Conservation (phyloP, 345 rosid species). For the Euphorbia pulcherrima region DNA sequence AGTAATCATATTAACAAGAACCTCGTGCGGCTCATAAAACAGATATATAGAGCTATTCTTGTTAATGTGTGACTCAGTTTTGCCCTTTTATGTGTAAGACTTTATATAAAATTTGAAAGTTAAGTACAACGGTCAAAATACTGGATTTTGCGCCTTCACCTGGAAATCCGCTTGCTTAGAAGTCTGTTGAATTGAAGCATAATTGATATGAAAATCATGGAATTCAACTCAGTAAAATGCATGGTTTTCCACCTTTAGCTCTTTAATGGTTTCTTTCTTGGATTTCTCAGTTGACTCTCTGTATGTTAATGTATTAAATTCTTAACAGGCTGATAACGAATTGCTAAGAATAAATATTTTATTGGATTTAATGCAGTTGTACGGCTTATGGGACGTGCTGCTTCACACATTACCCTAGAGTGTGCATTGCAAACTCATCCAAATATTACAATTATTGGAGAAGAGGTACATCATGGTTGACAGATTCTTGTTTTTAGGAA, state of each 20-base stretch:
- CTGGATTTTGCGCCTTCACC: neutral
- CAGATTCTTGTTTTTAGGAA: neutral
- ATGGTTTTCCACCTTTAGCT: neutral
- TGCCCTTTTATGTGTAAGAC: neutral
- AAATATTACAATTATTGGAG: slow-evolving; percentile 86
- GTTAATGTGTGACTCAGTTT: neutral
- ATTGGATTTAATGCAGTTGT: slow-evolving; percentile 61
- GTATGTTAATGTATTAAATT: neutral
- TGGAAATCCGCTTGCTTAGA: neutral
- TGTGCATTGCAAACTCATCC: slow-evolving; percentile 99
- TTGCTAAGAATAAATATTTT: neutral
- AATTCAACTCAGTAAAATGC: neutral
- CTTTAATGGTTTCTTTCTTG: neutral
- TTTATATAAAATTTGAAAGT: neutral
- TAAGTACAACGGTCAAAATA: neutral
- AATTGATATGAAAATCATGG: neutral
- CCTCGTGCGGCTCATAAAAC: neutral
- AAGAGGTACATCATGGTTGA: slow-evolving; percentile 54
- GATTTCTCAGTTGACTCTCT: neutral
- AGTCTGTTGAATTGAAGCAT: neutral
- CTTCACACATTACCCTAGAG: slow-evolving; percentile 95
- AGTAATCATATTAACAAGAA: neutral
- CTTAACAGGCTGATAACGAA: neutral
- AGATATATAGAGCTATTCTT: neutral
- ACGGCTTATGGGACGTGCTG: slow-evolving; percentile 98